Evolutionary conservation across 345 rosid genomes (phyloP).

Genomic region (Bruguiera sexangula): DNA sequence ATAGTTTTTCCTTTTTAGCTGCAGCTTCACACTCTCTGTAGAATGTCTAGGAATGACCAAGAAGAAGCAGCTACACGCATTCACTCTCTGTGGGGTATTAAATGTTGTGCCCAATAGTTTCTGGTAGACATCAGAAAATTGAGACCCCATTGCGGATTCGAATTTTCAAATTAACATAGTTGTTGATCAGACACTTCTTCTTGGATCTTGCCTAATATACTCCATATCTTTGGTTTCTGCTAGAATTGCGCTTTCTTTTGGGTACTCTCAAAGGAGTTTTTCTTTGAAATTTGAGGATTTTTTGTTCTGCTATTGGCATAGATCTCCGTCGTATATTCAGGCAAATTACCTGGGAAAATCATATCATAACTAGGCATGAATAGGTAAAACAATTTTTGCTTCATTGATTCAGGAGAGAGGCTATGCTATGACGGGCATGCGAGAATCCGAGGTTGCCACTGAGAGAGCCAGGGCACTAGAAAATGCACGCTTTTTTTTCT

Average conservation of each 20-base stretch:
- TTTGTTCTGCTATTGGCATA: constrained; percentile 45
- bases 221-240: background rate
- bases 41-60: constrained; percentile 56
- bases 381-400: background rate
- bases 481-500: constrained; percentile 48
- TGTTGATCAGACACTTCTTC: too few relatives aligned
- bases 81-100: too few relatives aligned
- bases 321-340: constrained; percentile 2
- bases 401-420: constrained; percentile 56
- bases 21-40: constrained; percentile 29
- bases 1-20: constrained; percentile 5
- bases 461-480: constrained; percentile 62
- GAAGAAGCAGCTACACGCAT: constrained; percentile 80
- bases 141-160: background rate
- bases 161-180: too few relatives aligned
- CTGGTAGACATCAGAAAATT: background rate
- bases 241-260: too few relatives aligned
- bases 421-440: constrained; percentile 43
- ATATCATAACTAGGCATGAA: background rate
- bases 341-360: background rate
- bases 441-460: constrained; percentile 38
- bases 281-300: background rate
- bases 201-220: too few relatives aligned
- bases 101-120: too few relatives aligned
- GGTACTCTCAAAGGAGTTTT: background rate